A percentile compares a stretch with the other conserved stretches of the same genome.
Conservation (phyloP, 2,329 filamentous ascomycete species). For the Botryotinia calthae region DNA sequence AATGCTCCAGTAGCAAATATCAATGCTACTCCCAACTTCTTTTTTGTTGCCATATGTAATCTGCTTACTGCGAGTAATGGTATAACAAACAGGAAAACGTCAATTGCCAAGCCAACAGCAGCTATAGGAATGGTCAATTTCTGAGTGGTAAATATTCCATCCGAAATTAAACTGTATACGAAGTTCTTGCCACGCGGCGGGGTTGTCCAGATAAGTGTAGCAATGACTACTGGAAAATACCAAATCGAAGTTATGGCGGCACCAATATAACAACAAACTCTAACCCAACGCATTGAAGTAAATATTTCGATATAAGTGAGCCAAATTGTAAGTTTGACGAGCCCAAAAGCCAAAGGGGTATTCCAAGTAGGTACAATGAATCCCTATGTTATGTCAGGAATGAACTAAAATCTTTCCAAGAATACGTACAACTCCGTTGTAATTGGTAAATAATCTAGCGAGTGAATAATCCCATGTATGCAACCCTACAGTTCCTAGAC, state of each 20-base stretch:
- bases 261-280: neutral
- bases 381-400: neutral
- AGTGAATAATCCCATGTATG: conserved; percentile 1
- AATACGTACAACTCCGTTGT: neutral
- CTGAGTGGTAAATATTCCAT: neutral
- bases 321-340: neutral
- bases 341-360: neutral
- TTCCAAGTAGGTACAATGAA: neutral
- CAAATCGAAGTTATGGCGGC: neutral
- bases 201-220: neutral
- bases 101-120: neutral
- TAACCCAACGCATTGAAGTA: neutral
- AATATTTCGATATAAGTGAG: neutral
- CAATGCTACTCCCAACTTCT: neutral
- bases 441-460: neutral
- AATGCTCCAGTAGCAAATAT: neutral
- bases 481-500: neutral
- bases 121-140: neutral
- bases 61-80: neutral
- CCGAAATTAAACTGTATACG: neutral
- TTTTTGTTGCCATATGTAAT: neutral
- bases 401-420: neutral
- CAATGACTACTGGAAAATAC: neutral
- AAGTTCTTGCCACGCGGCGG: neutral
- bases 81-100: neutral